Conservation (phyloP, 1,139 yeast species). For the Geotrichum carabidarum region DNA sequence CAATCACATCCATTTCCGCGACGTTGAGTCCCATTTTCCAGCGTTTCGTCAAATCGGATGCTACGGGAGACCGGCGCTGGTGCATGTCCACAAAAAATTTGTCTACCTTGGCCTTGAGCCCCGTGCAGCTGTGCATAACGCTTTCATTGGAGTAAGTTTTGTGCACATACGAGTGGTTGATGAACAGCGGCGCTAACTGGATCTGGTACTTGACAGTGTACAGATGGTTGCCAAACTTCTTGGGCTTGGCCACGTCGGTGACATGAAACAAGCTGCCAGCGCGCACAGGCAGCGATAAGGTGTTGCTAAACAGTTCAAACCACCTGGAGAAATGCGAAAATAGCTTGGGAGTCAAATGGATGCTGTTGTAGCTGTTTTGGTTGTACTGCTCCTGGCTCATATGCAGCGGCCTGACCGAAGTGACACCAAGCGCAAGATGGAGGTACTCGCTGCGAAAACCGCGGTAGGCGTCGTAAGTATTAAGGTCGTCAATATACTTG, state of each 20-base stretch:
- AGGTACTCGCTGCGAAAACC: slow-evolving; percentile 77
- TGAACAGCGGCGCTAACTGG: slow-evolving; percentile 62
- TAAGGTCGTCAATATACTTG: slow-evolving; percentile 44
- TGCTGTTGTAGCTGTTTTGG: slow-evolving; percentile 55
- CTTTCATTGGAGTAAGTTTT: slow-evolving; percentile 42
- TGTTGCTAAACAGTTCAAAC: slow-evolving; percentile 76
- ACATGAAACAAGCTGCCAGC: slow-evolving; percentile 63
- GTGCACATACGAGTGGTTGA: slow-evolving; percentile 68
- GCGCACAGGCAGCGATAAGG: slow-evolving; percentile 68
- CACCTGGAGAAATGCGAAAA: slow-evolving; percentile 67
- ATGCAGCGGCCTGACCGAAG: slow-evolving; percentile 41
- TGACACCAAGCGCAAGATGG: slow-evolving; percentile 69
- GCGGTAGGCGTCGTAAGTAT: slow-evolving; percentile 63
- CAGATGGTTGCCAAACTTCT: slow-evolving; percentile 70
- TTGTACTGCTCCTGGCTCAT: slow-evolving; percentile 27
- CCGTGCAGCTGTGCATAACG: slow-evolving; percentile 59
- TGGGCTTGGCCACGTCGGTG: slow-evolving; percentile 38
- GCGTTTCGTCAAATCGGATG: slow-evolving; percentile 52
- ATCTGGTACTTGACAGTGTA: slow-evolving; percentile 78
- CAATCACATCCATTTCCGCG: slow-evolving; percentile 68
- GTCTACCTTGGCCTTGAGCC: slow-evolving; percentile 67
- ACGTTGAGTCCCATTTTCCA: slow-evolving; percentile 65
- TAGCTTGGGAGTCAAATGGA: slow-evolving; percentile 69
- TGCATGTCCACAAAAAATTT: slow-evolving; percentile 74
- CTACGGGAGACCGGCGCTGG: slow-evolving; percentile 68